Base-by-base conservation (phyloP, 2,329 filamentous ascomycete species). In the Chrysoporthe cubensis region DNA sequence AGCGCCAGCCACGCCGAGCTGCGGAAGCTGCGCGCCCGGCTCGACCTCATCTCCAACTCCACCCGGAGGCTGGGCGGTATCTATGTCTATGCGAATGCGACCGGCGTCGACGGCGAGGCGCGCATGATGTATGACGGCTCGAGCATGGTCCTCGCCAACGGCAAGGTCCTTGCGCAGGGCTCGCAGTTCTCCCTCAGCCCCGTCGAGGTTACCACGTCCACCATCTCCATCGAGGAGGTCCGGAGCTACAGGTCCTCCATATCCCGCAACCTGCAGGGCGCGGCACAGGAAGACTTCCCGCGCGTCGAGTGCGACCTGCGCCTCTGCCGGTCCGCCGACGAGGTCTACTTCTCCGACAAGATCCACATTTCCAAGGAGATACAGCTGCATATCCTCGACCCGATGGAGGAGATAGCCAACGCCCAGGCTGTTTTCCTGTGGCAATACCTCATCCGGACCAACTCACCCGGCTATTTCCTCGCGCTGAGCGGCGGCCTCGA, bases 11-110 rank as follows among this genome's bases (percentile, higher is more conserved):
- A 79, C n/a, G 74, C 74, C 21, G 85, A 88, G 72, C 78, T 93
- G 9, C 81, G 88, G 21, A 93, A 93, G 76, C 83, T 93, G 0
- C 80, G 90, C 67, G 86, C 81, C 0, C 80, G 89, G 1, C 79
- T 93, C 40, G 83, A 87, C 5, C 79, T 94, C 5, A 93, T 93
- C 65, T 80, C 81, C 1, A 85, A 91, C 72, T 88, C 88, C 0
- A 93, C 90, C 0, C 80, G 84, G 8, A 90, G 89, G 73, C 81
- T 80, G 32, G 87, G 87, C 4, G 87, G 87, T 34, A 79, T 89
- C 11, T 89, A 89, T 71, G 76, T 84, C 0, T 81, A 81, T 59
- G 73, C 79, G 5, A 81, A 81, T 43, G 73, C 74, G 3, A 75
- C 73, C 7, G 77, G 77, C 65, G 69, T 74, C 18, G 74, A 75